These are phyloP conservation scores for Gaertneriomyces sp. DNA, from an alignment of 192 early-diverging fungal species.

Conservation along the genomic window DNA sequence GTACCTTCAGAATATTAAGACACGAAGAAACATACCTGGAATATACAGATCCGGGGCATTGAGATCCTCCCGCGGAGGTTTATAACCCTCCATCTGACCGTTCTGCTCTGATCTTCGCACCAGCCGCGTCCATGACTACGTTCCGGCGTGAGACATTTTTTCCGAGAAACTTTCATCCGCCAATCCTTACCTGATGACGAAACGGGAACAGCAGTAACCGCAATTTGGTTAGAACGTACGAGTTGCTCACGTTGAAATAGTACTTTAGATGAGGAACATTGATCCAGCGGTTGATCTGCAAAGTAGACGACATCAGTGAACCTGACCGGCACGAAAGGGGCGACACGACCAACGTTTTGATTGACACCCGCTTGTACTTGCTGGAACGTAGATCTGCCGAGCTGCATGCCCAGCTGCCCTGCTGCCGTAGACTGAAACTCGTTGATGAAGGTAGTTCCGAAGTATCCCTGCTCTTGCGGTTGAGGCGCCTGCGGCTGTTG, in stretches of 20 bases:
- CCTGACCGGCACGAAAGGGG: no score
- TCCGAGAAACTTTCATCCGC: no score
- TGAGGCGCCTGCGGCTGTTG: background rate
- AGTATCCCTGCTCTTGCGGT: conserved; percentile 11
- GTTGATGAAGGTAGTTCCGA: conserved; percentile 27
- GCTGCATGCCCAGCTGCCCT: conserved; percentile 89
- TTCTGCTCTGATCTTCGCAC: conserved; percentile 66
- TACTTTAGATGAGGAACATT: conserved; percentile 81
- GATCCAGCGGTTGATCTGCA: conserved; percentile 77
- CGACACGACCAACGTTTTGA: conserved; percentile 68
- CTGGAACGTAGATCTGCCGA: conserved; percentile 77
- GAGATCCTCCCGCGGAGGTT: conserved; percentile 84
- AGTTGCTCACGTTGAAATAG: conserved; percentile 94
- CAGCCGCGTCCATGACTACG: conserved; percentile 72
- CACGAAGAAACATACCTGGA: conserved; percentile 50
- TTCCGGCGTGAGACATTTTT: no score
- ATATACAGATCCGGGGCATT: conserved; percentile 98
- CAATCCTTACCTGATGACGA: conserved; percentile 53
- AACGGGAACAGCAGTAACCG: conserved; percentile 85
- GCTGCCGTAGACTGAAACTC: conserved; percentile 47
- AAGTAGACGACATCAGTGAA: conserved; percentile 14
- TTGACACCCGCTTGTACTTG: conserved; percentile 84
- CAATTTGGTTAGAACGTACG: conserved; percentile 88
- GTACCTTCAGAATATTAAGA: background rate
- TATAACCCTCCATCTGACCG: conserved; percentile 61